Evolutionary conservation across 1,284 basidiomycete genomes (phyloP).

Genomic region (Wallemia hederae): DNA sequence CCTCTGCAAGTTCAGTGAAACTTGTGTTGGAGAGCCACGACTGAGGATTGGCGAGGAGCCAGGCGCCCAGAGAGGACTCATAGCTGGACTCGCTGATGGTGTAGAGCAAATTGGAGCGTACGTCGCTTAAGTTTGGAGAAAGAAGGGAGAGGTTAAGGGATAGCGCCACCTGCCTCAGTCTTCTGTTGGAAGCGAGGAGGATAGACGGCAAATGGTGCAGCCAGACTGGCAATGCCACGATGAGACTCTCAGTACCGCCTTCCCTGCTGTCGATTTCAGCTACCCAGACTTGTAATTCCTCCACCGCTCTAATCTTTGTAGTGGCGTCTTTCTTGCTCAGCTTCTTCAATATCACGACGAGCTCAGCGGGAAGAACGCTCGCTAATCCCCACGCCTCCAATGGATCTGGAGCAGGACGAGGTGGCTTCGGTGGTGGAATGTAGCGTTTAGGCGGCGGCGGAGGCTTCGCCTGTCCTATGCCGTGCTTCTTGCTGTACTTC

Average conservation of each 20-base stretch:
- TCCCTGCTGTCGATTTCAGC: constrained; percentile 19
- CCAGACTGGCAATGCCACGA: constrained; percentile 49
- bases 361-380: constrained; percentile 42
- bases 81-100: constrained; percentile 33
- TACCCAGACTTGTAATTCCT: constrained; percentile 50
- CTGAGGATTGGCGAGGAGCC: constrained; percentile 34
- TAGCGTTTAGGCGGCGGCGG: constrained; percentile 40
- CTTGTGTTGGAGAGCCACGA: not conserved
- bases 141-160: constrained; percentile 40
- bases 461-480: constrained; percentile 25
- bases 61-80: constrained; percentile 46
- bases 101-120: constrained; percentile 28
- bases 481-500: constrained; percentile 24
- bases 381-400: constrained; percentile 62
- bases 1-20: not conserved
- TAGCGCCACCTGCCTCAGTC: constrained; percentile 38
- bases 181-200: constrained; percentile 48
- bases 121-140: constrained; percentile 19
- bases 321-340: constrained; percentile 74
- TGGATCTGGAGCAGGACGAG: constrained; percentile 58
- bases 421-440: constrained; percentile 59
- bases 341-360: constrained; percentile 51
- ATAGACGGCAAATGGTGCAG: constrained; percentile 58
- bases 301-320: constrained; percentile 59
- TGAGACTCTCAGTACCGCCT: constrained; percentile 18